Evolutionary conservation across 192 early-diverging fungal species (phyloP).

Genomic region (Rhizophagus clarus): DNA sequence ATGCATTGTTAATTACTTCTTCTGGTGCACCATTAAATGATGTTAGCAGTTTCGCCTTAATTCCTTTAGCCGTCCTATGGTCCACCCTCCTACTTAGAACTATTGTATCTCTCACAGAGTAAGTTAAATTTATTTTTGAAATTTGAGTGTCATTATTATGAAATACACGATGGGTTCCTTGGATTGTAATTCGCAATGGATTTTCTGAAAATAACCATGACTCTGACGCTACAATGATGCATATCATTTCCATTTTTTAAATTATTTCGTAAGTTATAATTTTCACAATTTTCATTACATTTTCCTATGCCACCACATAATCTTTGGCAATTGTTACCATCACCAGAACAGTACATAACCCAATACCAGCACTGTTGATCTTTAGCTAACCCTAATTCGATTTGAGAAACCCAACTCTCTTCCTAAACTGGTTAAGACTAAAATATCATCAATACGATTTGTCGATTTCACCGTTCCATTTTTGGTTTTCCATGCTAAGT

Average conservation of each 20-base stretch:
- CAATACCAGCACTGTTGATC: background rate
- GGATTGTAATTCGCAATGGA: background rate
- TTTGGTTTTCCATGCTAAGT: too few species aligned
- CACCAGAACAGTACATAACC: background rate
- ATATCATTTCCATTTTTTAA: constrained; percentile 7
- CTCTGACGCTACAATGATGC: background rate
- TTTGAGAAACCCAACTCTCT: background rate
- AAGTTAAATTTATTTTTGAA: background rate
- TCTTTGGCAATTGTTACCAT: background rate
- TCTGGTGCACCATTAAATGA: background rate
- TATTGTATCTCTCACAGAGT: background rate
- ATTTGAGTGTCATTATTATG: background rate
- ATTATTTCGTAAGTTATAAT: constrained; percentile 13
- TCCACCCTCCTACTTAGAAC: background rate
- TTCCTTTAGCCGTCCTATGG: background rate
- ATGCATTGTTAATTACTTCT: background rate
- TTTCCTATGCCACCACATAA: background rate
- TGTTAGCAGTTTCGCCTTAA: background rate
- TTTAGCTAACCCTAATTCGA: background rate
- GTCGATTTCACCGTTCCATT: constrained; percentile 3
- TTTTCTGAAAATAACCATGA: background rate
- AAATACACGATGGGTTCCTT: background rate
- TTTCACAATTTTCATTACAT: background rate
- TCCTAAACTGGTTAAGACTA: background rate
- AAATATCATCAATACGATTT: background rate